Evolutionary conservation across 192 early-diverging fungal species (phyloP), one percentile per base, ranked within the genome.

Genomic region (Backusella australiensis): DNA sequence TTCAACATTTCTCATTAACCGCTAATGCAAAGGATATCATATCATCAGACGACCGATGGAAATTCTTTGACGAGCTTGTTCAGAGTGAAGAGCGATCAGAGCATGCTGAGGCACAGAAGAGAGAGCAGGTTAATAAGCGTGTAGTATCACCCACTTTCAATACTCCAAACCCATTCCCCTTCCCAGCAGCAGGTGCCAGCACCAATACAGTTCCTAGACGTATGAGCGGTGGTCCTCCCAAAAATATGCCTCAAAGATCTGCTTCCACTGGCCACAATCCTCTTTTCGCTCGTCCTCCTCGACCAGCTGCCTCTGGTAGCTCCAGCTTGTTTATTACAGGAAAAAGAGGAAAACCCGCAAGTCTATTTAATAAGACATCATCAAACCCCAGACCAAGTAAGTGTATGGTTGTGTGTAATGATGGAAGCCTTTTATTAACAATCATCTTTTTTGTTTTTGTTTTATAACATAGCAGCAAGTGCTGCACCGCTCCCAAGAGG

Each of bases 401-500:
- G 67, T 68, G 15, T 34, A 68, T 36, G 17, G 0, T 35, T n/a
- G 6, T 49, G 0, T 14, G 34, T 14, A 29, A 32, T 67, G 66
- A 59, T 59, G 3, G 23, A 11, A 26, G 26, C 52, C 9, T 17
- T 12, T 53, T 17, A 70, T 53, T 76, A 52, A 76, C 12, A 0
- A 0, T 38, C 52, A 34, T 23, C n/a, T 75, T 69, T 38, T 67
- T 29, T 26, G 0, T 29, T 29, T 29, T 29, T 23, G 23, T 35
- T 76, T 67, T 77, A 65, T 71, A 71, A 19, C 46, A 7, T 8
- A 78, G 21, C 32, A 59, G 56, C n/a, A 26, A 59, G 23, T 12
- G 56, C 9, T 59, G 56, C 2, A 6, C 56, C 56, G 14, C 36
- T 67, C 5, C 79, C 79, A 59, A 67, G 53, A 69, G 80, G 80